Base-by-base conservation (phyloP, 805 yeast genomes). In the Maudiozyma barnettii region DNA sequence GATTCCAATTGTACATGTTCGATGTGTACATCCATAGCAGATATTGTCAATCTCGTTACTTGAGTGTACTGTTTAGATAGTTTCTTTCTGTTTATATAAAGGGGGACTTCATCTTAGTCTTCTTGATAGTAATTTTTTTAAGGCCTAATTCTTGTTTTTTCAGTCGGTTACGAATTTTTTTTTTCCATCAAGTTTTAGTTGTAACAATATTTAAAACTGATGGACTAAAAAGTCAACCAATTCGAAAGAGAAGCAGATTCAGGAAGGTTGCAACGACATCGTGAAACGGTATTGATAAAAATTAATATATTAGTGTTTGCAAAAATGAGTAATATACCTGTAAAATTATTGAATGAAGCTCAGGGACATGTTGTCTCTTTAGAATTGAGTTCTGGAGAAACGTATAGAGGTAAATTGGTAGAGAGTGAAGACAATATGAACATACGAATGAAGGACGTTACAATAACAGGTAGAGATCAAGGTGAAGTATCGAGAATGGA, bases 341-440 rank as follows among this genome's bases (percentile, higher is more conserved):
- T 89, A 18, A 83, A 88, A 65, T 81, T 91, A 22, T 72, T 91
- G 44, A 84, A 79, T 60, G 99, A 90, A 66, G 85, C 96, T 8
- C 84, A 79, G 72, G 96, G 97, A 43, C 98, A 91, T 61, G 70
- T 80, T 3, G 81, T 91, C 8, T 79, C 95, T 1, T 63, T 91
- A 16, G 99, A 91, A 63, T 76, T 91, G 45, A 77, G 78, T 22
- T 80, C 89, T 0, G 98, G 98, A 1, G 90, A 84, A 52, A 78
- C 84, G 0, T 91, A 91, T 61, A 73, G 95, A 35, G 99, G 99
- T 1, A 88, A 84, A 61, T 74, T 91, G 41, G 63, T 83, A 3
- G 96, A 84, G 59, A 82, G 83, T 64, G 96, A 91, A 67, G 98
- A 91, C 58, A 90, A 84, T 64, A 93, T 91, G 98, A 91, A 91